Evolutionary conservation across 495 filamentous ascomycete genomes (phyloP), one percentile per base, ranked within the genome.

Genomic region (Friedmanniomyces endolithicus): DNA sequence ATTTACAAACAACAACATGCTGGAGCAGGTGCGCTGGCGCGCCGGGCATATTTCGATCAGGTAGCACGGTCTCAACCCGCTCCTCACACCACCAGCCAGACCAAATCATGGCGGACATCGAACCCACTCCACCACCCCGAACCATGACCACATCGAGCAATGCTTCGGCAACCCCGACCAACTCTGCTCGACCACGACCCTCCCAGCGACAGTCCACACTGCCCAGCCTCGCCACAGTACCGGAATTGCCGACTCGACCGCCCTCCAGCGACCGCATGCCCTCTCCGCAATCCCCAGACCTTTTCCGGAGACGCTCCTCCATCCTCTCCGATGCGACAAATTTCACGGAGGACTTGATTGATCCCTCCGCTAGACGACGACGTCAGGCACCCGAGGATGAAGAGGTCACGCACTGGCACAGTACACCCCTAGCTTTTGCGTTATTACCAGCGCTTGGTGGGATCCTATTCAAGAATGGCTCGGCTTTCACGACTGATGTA

Each of bases 391-490:
- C 29, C 7, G 47, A 56, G 1, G 58, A 57, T 11, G 48, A 55
- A 1, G 52, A 83, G 34, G 71, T 77, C 48, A 82, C 82, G 16
- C 69, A 77, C 63, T 92, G 86, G 81, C 79, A 90, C 59, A 86
- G 79, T 0, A 70, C 84, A 1, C 89, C 94, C 0, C 73, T 98
- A 35, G 80, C 78, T 0, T 81, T 96, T 59, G 89, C 87, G 1
- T 72, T 96, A 35, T 68, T 98, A 35, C 92, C 92, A 0, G 88
- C 90, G 0, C 58, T 94, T 16, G 90, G 80, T 0, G 92, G 90
- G 0, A 67, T 95, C 40, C 74, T 97, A 52, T 92, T 95, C 65
- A 75, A 83, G 46, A 85, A 94, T 70, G 92, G 92, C 3, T 81
- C 82, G 58, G 75, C 80, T 2, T 74, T 95, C 52, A 77, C 88